phyloP scores from a whole-genome alignment of 805 yeast genomes.

The Kodamaea hsintzibuensis region DNA sequence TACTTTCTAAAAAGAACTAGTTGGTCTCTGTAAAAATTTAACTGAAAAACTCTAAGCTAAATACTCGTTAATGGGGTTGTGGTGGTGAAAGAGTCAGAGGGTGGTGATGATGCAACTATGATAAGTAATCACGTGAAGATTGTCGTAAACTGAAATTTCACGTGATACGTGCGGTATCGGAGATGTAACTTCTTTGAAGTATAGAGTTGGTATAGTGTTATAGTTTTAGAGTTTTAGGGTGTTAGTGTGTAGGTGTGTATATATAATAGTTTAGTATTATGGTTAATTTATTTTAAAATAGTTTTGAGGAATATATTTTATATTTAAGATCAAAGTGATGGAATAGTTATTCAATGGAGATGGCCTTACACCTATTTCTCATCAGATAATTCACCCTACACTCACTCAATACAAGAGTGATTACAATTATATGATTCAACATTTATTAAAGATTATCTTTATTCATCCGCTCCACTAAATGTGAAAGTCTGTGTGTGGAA shows the following conservation, averaged over 20 bases:
- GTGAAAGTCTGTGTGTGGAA: not conserved
- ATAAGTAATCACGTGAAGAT: constrained; percentile 7
- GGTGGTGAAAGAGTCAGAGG: constrained; percentile 3
- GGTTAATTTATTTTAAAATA: no score
- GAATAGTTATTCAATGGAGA: no score
- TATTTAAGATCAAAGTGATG: no score
- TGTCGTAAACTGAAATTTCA: not conserved
- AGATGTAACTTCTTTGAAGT: no score
- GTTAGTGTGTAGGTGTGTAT: no score
- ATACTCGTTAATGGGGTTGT: constrained; percentile 3
- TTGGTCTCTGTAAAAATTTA: not conserved
- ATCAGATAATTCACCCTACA: no score
- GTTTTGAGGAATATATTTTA: no score
- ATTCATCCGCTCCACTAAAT: not conserved
- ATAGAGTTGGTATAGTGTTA: not conserved
- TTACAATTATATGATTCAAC: not conserved
- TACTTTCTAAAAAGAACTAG: not conserved
- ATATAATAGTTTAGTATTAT: no score
- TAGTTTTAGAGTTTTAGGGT: no score
- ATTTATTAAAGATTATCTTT: no score
- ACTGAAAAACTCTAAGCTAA: not conserved
- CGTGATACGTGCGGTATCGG: not conserved
- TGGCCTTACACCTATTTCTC: no score
- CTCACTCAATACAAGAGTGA: not conserved
- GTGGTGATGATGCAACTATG: constrained; percentile 9